Evolutionary conservation across 352 stramenopile genomes (phyloP), one percentile per base, ranked within the genome.

Genomic region (Peronospora destructor): DNA sequence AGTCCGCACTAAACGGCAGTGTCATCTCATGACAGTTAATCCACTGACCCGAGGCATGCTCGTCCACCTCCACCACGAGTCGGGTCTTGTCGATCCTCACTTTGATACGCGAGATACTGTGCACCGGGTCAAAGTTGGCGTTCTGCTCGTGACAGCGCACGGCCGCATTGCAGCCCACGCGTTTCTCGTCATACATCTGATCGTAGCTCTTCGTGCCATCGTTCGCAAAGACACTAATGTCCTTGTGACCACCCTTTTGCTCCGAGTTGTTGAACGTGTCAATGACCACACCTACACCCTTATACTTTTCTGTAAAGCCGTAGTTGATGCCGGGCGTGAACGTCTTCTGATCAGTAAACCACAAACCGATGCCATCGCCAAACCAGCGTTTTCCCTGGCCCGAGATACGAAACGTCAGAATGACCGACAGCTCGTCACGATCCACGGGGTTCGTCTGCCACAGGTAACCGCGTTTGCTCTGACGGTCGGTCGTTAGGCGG

Each of bases 181-280:
- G 76, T 51, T 60, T 66, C 58, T 86, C 76, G 33, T 72, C 69
- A 42, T 88, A 84, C 47, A 91, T 61, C 52, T 74, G 52, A 9
- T 87, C 63, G 47, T 79, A 72, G 11, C 40, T 73, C 64, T 92
- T 90, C 25, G 63, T 64, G 40, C 83, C 83, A 49, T 94, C 77
- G 61, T 92, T 92, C 37, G 87, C 53, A 54, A 90, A 79, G 35
- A 93, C 53, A 45, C 71, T 90, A 29, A 94, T 51, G 49, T 94
- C 83, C 59, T 89, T 91, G 68, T 94, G 83, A 23, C 77, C 81
- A 26, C 82, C 81, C 43, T 73, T 76, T 63, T 91, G 78, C 56
- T 94, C 83, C 8, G 69, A 63, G 63, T 94, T 94, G 49, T 75
- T 73, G 42, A 90, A 94, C 54, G 83, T 94, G 58, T 94, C 83